Evolutionary conservation across 768 basidiomycete species (phyloP), one percentile per base, ranked within the genome.

Genomic region (Obba rivulosa): DNA sequence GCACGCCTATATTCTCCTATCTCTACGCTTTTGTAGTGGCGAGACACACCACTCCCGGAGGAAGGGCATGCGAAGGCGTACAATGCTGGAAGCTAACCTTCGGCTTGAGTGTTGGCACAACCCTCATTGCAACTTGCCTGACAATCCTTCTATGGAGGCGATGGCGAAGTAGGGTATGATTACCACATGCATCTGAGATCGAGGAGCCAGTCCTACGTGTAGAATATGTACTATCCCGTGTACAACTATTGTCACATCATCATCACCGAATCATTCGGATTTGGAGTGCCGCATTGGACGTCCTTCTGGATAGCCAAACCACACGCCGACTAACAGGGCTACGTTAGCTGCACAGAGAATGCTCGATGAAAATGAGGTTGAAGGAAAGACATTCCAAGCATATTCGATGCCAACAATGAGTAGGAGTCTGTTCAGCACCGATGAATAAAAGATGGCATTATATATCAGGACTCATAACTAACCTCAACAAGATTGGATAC

Each of bases 301-400:
- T 3, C 72, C 72, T 61, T 75, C 70, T 0, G 76, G 55, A 39
- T 69, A 69, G 31, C 78, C 79, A 41, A 66, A 71, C 70, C 70
- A 83, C 22, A 84, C 58, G n/a, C 84, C 84, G 2, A 66, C 40
- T 1, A 86, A 59, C 2, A 90, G 66, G 3, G 71, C 48, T 3
- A 63, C 44, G 60, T 92, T 80, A 22, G 77, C 76, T 10, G 50
- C 56, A 0, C 81, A 60, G 28, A 91, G 65, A 5, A 80, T 43
- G 9, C 58, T 66, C 4, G 90, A 92, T 1, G 86, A 88, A 1
- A 79, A 14, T 1, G 64, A 48, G 0, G 89, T 94, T 0, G 91
- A 88, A 2, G 93, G 93, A 59, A 81, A 93, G 0, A 85, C 75
- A 52, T 92, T 89, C 92, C 92, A 96, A 1, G 87, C 80, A 60